Percentiles rank a stretch among this genome's conserved stretches.
phyloP scores from a whole-genome alignment of 148 eudicot species.

The Hydrangea macrophylla region DNA sequence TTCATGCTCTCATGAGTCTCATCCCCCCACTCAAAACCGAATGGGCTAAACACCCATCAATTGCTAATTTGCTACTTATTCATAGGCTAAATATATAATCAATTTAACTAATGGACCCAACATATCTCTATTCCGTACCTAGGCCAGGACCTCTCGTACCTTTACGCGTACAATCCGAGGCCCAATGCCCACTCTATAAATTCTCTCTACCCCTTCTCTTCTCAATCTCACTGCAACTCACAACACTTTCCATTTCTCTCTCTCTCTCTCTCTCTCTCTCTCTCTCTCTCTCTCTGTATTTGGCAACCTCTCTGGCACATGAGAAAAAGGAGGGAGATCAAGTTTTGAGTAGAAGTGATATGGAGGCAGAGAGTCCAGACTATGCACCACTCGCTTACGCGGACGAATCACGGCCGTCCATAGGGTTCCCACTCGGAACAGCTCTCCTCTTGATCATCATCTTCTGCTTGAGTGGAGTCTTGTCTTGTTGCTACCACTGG shows the following conservation, averaged over 20 bases:
- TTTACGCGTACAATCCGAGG: slow-evolving; percentile 27
- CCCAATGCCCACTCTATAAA: slow-evolving; percentile 5
- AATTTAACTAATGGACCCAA: not conserved
- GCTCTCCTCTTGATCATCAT: slow-evolving; percentile 65
- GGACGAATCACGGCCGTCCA: slow-evolving; percentile 66
- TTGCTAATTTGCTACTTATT: too few relatives aligned
- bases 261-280: not conserved
- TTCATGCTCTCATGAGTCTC: not conserved
- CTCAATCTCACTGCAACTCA: not conserved
- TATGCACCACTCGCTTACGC: slow-evolving; percentile 36
- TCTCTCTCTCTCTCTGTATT: too few relatives aligned
- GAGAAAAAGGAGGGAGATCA: slow-evolving; percentile 22
- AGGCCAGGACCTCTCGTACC: slow-evolving; percentile 25
- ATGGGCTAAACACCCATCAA: not conserved
- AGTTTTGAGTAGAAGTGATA: slow-evolving; percentile 2
- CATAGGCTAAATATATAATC: too few relatives aligned
- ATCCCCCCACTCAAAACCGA: not conserved
- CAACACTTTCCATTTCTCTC: not conserved
- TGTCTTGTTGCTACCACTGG: slow-evolving; percentile 97
- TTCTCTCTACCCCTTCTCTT: not conserved
- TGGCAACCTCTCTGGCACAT: slow-evolving; percentile 12
- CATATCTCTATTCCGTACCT: slow-evolving; percentile 20
- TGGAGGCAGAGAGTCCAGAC: slow-evolving; percentile 57
- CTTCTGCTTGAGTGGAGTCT: slow-evolving; percentile 76
- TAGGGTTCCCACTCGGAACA: slow-evolving; percentile 85